phyloP scores from a whole-genome alignment of 2,329 filamentous ascomycete species.

The Colletotrichum somersetense region DNA sequence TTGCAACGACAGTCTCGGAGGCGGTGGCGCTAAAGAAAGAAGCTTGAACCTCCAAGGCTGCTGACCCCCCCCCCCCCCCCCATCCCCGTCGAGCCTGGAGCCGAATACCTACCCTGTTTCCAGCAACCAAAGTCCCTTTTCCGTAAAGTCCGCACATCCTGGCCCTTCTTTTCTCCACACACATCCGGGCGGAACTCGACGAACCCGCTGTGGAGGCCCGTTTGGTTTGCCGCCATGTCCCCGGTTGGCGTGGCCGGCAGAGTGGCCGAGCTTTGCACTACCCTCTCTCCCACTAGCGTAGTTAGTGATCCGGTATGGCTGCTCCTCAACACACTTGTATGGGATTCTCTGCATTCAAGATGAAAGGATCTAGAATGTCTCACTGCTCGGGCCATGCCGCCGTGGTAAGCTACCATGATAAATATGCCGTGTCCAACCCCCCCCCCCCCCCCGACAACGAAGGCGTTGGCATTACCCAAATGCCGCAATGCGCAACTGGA shows the following conservation, averaged over 20 bases:
- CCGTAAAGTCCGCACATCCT: constrained; percentile 11
- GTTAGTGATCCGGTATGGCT: not conserved
- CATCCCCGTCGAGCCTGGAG: not conserved
- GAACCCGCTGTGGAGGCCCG: constrained; percentile 40
- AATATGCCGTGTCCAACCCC: not conserved
- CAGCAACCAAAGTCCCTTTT: not conserved
- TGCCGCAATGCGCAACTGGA: not conserved
- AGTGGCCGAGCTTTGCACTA: constrained; percentile 26
- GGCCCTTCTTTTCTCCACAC: constrained; percentile 24
- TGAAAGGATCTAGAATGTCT: constrained; percentile 31
- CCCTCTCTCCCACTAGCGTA: constrained; percentile 25
- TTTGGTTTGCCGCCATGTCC: constrained; percentile 36
- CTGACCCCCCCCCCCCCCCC: not conserved
- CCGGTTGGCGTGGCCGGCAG: constrained; percentile 31
- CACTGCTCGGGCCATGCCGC: constrained; percentile 19
- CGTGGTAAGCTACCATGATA: constrained; percentile 11
- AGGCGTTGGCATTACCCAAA: constrained; percentile 19
- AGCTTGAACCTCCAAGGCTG: constrained; percentile 30
- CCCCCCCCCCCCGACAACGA: not conserved
- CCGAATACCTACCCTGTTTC: constrained; percentile 16
- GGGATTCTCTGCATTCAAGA: constrained; percentile 13
- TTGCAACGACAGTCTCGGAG: constrained; percentile 11
- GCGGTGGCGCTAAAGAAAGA: constrained; percentile 36
- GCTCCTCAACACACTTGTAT: not conserved
- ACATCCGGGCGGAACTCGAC: constrained; percentile 30